Base-by-base conservation (phyloP, 2,329 filamentous ascomycete species). In the Penicillium nordicum region DNA sequence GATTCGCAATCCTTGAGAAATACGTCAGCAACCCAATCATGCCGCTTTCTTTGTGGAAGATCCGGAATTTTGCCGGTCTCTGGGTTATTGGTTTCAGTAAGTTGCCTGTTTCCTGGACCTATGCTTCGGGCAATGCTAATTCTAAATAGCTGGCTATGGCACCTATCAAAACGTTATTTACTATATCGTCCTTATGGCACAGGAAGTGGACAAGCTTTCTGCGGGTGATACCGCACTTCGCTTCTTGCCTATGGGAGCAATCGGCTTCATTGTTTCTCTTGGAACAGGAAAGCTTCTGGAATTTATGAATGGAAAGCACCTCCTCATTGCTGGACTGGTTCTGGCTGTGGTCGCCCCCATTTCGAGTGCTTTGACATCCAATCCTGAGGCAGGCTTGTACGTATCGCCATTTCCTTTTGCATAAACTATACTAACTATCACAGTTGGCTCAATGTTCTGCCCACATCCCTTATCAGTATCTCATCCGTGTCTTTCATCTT, bases 21-120 rank as follows among this genome's bases (percentile, higher is more conserved):
- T 78, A 76, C 50, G 72, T 77, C 21, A 57, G 67, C 14, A 78
- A 78, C 48, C 76, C 77, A 1, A 74, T 79, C 52, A 79, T 79
- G 77, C 77, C 77, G 0, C 62, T 79, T 1, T 75, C 73, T 0
- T 58, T 79, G 8, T 79, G 77, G 77, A 79, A 75, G 46, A 69
- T 78, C 18, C 71, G 70, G 27, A 79, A 79, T 57, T 79, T 79
- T 53, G 76, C 76, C 6, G 75, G 74, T 4, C 64, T 79, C 0
- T 79, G 77, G 77, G 67, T 79, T 25, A 70, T 75, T 14, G 76
- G 76, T 1, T 78, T 79, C 53, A 70, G 71, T 73, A 62, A 60
- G 66, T 63, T 37, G 5, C 25, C 27, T 23, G 1, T 3, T 9
- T 21, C 18, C 5, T 7, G 2, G 32, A 32, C 5, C n/a, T 8